Evolutionary conservation across 345 rosid genomes (phyloP), one percentile per base, ranked within the genome.

Genomic region (Draba incana): DNA sequence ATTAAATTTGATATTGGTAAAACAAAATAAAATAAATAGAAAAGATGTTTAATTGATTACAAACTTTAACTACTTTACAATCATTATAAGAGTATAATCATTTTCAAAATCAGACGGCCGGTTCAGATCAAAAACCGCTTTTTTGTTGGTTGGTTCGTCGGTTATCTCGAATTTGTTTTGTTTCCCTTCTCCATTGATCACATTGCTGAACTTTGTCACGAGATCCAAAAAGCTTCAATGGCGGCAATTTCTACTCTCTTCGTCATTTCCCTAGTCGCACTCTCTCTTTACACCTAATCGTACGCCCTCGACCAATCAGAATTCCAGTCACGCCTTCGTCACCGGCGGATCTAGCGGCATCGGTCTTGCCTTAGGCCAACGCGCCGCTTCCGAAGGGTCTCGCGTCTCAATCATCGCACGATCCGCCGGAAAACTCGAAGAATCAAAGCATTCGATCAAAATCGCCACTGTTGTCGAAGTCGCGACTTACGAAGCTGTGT

Each of bases 331-430:
- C 72, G 91, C 87, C 13, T 86, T 89, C 86, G 77, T 89, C 78
- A 92, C 97, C 45, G 95, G 98, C 38, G 95, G 97, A 63, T 92
- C 98, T 44, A 89, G 89, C 63, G 98, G 95, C 45, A 92, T 92
- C 43, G 95, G 98, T 12, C 80, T 88, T 6, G 91, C 97, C 12
- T 67, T 89, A 6, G 98, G 95, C 10, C 86, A 81, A n/a, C 84
- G 48, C n/a, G 89, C 88, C 14, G 96, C 93, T 2, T 33, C 64
- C 2, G 85, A 86, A 2, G 97, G 93, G 0, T 92, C 96, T 47
- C 84, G 83, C 7, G 88, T 90, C 51, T 92, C 96, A 20, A 81
- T 92, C 77, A 79, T 92, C 12, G 89, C 96, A 0, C 83, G 96
- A 0, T 86, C 97, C 31, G 24, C 57, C 1, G 37, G 16, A 4